Conservation (phyloP, 1,139 yeast species). For the Protomyces gravidus region DNA sequence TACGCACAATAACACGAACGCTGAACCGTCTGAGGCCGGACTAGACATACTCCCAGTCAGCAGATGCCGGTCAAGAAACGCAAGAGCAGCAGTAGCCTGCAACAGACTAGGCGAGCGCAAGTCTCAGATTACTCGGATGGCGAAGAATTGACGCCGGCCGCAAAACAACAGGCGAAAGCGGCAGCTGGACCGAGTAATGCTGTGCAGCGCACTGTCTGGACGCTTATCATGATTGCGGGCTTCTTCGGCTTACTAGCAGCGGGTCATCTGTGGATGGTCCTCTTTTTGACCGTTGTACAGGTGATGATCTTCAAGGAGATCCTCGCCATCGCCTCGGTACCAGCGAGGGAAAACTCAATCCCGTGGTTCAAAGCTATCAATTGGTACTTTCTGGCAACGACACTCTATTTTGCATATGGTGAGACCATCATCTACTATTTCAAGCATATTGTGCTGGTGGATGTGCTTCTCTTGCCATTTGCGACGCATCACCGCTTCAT, state of each 20-base stretch:
- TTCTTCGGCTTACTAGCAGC: slow-evolving; percentile 71
- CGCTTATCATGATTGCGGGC: slow-evolving; percentile 78
- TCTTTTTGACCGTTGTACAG: slow-evolving; percentile 67
- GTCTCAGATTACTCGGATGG: not conserved
- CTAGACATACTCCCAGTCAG: too few species aligned
- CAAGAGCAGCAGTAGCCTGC: not conserved
- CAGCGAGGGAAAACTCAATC: slow-evolving; percentile 75
- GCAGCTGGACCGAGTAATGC: slow-evolving; percentile 17
- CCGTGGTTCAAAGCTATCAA: slow-evolving; percentile 81
- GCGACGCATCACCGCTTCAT: slow-evolving; percentile 74
- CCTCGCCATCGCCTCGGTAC: slow-evolving; percentile 73
- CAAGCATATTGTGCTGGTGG: slow-evolving; percentile 47
- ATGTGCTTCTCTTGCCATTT: slow-evolving; percentile 46
- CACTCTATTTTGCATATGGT: slow-evolving; percentile 85
- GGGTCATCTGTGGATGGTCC: slow-evolving; percentile 80
- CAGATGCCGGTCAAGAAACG: not conserved
- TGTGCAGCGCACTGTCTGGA: slow-evolving; percentile 76
- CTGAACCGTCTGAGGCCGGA: too few species aligned
- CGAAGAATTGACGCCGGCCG: not conserved
- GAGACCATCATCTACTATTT: slow-evolving; percentile 68
- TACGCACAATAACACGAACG: too few species aligned
- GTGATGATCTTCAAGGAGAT: slow-evolving; percentile 85
- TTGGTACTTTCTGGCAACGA: slow-evolving; percentile 70
- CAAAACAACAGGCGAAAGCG: not conserved
- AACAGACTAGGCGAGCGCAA: not conserved